phyloP scores from a whole-genome alignment of 1,284 basidiomycete genomes.

The Porodaedalea pini region DNA sequence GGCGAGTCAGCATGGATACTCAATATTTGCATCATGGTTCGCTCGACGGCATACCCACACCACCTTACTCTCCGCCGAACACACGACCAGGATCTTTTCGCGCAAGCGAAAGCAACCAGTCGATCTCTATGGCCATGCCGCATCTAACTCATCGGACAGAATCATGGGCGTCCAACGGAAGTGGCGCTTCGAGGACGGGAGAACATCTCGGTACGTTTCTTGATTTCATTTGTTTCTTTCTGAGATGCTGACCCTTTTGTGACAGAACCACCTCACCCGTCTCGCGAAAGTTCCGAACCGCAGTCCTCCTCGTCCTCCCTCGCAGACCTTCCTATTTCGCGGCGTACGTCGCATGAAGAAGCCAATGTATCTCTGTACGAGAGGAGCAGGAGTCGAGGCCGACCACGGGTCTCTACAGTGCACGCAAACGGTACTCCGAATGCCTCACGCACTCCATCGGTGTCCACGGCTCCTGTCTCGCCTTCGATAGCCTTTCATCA shows the following conservation, averaged over 20 bases:
- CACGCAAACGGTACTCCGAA: slow-evolving; percentile 2
- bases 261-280: background rate
- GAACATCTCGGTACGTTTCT: background rate
- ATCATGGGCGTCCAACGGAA: background rate
- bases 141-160: background rate
- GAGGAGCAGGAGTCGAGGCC: slow-evolving; percentile 18
- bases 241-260: background rate
- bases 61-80: slow-evolving; percentile 21
- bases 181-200: background rate
- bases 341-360: slow-evolving; percentile 12
- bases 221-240: background rate
- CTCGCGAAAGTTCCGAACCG: slow-evolving; percentile 9
- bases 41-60: slow-evolving; percentile 10
- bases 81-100: slow-evolving; percentile 7
- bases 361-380: slow-evolving; percentile 4
- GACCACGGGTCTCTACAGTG: slow-evolving; percentile 2
- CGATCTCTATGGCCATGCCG: background rate
- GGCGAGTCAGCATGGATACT: slow-evolving; percentile 18
- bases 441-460: slow-evolving; percentile 15
- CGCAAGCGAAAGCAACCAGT: background rate
- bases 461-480: slow-evolving; percentile 13
- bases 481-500: slow-evolving; percentile 2
- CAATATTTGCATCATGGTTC: slow-evolving; percentile 10
- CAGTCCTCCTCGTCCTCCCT: slow-evolving; percentile 14
- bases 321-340: slow-evolving; percentile 15